phyloP scores from a whole-genome alignment of 2,329 filamentous ascomycete species.

The Xylaria digitata region DNA sequence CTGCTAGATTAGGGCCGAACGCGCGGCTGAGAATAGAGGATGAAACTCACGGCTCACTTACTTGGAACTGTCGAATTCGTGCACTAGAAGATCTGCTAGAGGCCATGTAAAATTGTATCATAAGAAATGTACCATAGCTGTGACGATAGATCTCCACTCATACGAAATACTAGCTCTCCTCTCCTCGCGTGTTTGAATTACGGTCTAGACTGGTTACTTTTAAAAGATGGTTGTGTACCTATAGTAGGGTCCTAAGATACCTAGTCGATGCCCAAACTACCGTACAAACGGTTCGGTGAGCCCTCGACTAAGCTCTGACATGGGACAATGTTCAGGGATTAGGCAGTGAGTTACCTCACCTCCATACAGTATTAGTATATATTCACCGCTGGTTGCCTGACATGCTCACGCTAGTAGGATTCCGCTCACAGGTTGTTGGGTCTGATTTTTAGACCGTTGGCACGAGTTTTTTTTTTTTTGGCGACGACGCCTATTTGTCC shows the following conservation, averaged over 20 bases:
- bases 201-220: background rate
- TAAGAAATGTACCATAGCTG: conserved; percentile 21
- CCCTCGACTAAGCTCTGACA: background rate
- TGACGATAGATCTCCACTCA: conserved; percentile 21
- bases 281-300: background rate
- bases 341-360: background rate
- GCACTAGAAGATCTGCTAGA: conserved; percentile 30
- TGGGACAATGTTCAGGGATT: conserved; percentile 5
- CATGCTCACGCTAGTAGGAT: background rate
- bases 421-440: background rate
- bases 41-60: conserved; percentile 32
- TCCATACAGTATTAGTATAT: background rate
- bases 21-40: conserved; percentile 31
- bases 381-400: conserved; percentile 4
- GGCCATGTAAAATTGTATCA: conserved; percentile 11
- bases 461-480: background rate
- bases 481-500: background rate
- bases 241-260: background rate
- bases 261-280: background rate
- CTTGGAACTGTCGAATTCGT: conserved; percentile 34
- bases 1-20: conserved; percentile 25
- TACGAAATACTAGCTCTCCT: conserved; percentile 14
- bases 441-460: background rate
- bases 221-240: background rate
- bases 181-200: conserved; percentile 5